Percentiles rank a stretch among this genome's conserved stretches.
Evolutionary conservation across 1,284 basidiomycete species (phyloP).

Genomic region (Thelephora terrestris): DNA sequence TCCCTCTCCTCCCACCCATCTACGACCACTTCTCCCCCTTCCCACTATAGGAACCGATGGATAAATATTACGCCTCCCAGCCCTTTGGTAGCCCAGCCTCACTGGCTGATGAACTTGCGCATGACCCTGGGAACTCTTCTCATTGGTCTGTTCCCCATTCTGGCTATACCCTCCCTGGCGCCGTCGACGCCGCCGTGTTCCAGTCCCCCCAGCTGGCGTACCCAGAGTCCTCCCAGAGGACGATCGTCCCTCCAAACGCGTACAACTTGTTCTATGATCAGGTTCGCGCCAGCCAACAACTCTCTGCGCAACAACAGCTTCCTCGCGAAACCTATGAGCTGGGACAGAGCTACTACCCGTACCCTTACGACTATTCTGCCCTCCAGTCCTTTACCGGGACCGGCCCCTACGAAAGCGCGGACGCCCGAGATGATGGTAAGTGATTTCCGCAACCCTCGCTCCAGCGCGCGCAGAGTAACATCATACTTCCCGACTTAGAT

Average conservation of each 20-base stretch:
- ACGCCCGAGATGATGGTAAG: too few species aligned
- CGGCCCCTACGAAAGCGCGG: too few species aligned
- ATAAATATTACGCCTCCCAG: too few species aligned
- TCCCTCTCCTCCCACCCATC: conserved; percentile 1
- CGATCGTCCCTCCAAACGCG: conserved; percentile 12
- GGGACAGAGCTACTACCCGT: too few species aligned
- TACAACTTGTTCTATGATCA: too few species aligned
- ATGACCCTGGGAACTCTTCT: conserved; percentile 2
- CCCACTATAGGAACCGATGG: not conserved
- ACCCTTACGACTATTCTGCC: too few species aligned
- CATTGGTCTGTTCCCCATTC: conserved; percentile 1
- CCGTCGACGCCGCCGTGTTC: conserved; percentile 12
- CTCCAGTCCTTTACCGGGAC: too few species aligned
- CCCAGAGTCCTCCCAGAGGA: conserved; percentile 27
- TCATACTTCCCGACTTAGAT: too few species aligned
- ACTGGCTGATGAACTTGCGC: not conserved
- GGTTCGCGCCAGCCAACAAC: too few species aligned
- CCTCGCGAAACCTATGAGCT: too few species aligned
- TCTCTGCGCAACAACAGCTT: conserved; percentile 7
- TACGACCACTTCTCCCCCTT: not conserved
- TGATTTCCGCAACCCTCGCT: too few species aligned
- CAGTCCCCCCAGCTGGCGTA: conserved; percentile 18
- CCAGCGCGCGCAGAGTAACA: too few species aligned
- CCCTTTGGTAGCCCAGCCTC: not conserved
- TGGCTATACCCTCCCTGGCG: not conserved